Conservation (phyloP, 805 yeast species). For the Yamadazyma nakazawae region DNA sequence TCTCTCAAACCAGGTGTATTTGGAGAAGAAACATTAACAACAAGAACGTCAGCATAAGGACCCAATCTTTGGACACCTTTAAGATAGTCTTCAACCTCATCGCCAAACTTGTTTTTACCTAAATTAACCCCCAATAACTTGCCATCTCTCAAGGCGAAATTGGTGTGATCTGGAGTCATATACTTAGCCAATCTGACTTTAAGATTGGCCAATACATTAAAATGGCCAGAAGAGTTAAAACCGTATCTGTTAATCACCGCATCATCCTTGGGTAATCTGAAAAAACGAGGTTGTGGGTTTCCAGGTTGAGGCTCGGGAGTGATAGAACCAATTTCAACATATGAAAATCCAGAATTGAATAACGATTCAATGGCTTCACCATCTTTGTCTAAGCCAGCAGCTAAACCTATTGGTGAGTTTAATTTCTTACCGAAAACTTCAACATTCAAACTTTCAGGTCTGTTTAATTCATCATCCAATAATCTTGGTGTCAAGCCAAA, state of each 20-base stretch:
- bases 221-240: slow-evolving; percentile 88
- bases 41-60: slow-evolving; percentile 81
- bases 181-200: slow-evolving; percentile 56
- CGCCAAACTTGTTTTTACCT: slow-evolving; percentile 91
- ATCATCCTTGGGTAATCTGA: slow-evolving; percentile 76
- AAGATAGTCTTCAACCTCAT: slow-evolving; percentile 82
- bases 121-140: slow-evolving; percentile 77
- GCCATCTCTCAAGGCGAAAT: slow-evolving; percentile 56
- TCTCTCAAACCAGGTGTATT: slow-evolving; percentile 94
- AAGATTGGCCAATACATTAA: slow-evolving; percentile 64
- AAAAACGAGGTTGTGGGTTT: slow-evolving; percentile 89
- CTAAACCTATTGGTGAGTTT: slow-evolving; percentile 82
- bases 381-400: slow-evolving; percentile 94
- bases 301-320: slow-evolving; percentile 95
- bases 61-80: slow-evolving; percentile 82
- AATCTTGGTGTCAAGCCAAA: slow-evolving; percentile 65
- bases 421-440: slow-evolving; percentile 64
- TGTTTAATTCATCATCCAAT: slow-evolving; percentile 49
- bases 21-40: slow-evolving; percentile 90
- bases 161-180: slow-evolving; percentile 23
- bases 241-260: slow-evolving; percentile 96
- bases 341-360: slow-evolving; percentile 75
- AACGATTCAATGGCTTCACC: slow-evolving; percentile 87
- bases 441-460: slow-evolving; percentile 46
- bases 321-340: slow-evolving; percentile 89